Conservation (phyloP, 176 grass and related monocot species). For the Melocanna baccifera region DNA sequence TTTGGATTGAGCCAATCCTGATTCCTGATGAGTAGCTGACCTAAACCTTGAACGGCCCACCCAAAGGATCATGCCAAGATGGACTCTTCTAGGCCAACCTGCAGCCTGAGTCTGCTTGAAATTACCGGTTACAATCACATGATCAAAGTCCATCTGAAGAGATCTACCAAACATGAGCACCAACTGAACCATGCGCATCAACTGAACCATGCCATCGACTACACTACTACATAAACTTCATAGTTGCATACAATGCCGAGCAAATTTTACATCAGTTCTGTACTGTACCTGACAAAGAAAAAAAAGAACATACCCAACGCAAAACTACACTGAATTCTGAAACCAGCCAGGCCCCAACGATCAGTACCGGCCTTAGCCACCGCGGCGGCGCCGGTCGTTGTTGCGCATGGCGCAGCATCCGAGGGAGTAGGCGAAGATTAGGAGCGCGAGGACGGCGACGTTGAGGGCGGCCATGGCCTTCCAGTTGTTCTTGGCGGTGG, state of each 20-base stretch:
- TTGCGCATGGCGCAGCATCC: conserved; percentile 65
- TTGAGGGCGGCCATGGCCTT: conserved; percentile 50
- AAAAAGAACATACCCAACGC: background rate
- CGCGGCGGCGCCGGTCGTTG: conserved; percentile 7
- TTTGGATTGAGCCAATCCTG: background rate
- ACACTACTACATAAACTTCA: background rate
- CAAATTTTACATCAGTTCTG: background rate
- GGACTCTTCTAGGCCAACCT: too few relatives aligned
- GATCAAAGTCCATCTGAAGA: background rate
- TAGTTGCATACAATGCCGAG: background rate
- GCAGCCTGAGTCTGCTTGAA: background rate
- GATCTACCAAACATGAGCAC: background rate
- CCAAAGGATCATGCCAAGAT: background rate
- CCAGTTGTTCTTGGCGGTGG: conserved; percentile 59
- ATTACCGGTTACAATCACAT: background rate
- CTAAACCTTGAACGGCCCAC: background rate
- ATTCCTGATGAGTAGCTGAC: background rate
- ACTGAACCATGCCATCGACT: background rate
- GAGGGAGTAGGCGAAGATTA: conserved; percentile 57
- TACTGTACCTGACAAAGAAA: background rate
- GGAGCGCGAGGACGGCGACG: conserved; percentile 40
- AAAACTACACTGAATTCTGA: background rate
- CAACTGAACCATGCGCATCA: background rate
- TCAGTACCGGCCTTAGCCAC: conserved; percentile 20
- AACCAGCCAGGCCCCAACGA: background rate